Evolutionary conservation across 148 eudicot genomes (phyloP).

Genomic region (Nepenthes gracilis): DNA sequence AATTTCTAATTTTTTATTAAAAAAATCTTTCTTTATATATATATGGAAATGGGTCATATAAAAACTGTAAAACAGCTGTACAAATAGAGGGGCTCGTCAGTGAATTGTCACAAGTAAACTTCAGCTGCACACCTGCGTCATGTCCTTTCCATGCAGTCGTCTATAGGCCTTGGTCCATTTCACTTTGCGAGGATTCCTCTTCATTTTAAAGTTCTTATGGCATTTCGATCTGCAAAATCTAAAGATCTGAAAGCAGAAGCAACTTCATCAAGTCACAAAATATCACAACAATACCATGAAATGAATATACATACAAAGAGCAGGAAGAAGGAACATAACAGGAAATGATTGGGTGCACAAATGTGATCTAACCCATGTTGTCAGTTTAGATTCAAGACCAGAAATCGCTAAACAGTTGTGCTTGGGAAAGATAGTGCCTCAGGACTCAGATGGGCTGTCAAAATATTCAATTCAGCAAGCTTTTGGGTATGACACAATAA

Average conservation of each 20-base stretch:
- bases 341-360: background rate
- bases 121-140: conserved; percentile 58
- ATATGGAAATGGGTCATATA: too few relatives aligned
- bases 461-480: too few relatives aligned
- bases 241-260: conserved; percentile 42
- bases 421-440: too few relatives aligned
- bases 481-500: too few relatives aligned
- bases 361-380: background rate
- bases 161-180: conserved; percentile 96
- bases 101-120: background rate
- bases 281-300: too few relatives aligned
- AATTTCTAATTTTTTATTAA: too few relatives aligned
- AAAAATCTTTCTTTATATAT: too few relatives aligned
- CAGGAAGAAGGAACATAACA: background rate
- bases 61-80: too few relatives aligned
- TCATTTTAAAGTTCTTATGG: conserved; percentile 98
- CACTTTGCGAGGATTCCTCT: conserved; percentile 97
- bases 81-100: too few relatives aligned
- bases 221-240: conserved; percentile 94
- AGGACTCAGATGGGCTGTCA: too few relatives aligned
- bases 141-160: conserved; percentile 84
- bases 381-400: too few relatives aligned
- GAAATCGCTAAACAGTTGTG: too few relatives aligned
- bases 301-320: background rate
- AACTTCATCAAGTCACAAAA: background rate